Evolutionary conservation across 2,329 filamentous ascomycete genomes (phyloP).

Genomic region (Aspergillus aculeatinus): DNA sequence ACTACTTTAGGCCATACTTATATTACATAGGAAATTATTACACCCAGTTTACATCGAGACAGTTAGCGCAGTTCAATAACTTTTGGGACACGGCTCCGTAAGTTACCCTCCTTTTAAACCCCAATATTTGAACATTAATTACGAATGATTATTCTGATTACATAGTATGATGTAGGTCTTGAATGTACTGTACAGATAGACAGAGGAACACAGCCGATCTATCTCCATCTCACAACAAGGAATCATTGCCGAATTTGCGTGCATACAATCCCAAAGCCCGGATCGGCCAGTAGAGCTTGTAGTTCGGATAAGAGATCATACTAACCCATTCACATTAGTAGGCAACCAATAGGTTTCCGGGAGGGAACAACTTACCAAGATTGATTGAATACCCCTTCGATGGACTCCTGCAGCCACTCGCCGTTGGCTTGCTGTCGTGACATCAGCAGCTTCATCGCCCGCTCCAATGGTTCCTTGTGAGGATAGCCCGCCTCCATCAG

Average conservation of each 20-base stretch:
- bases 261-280: conserved; percentile 92
- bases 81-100: no score
- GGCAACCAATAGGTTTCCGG: neutral
- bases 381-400: conserved; percentile 98
- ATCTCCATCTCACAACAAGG: conserved; percentile 35
- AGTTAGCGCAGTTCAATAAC: no score
- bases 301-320: conserved; percentile 99
- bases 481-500: conserved; percentile 82
- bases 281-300: conserved; percentile 94
- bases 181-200: no score
- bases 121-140: no score
- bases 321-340: conserved; percentile 38
- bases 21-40: no score
- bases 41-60: no score
- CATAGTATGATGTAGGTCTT: neutral
- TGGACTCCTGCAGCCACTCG: conserved; percentile 92
- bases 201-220: no score
- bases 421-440: conserved; percentile 80
- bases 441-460: conserved; percentile 79
- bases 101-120: no score
- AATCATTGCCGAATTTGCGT: conserved; percentile 66
- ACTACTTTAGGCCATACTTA: no score
- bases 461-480: conserved; percentile 67
- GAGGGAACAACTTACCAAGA: conserved; percentile 65
- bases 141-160: neutral